Base-by-base conservation (phyloP, 768 basidiomycete species). In the Hericium rajendrae region DNA sequence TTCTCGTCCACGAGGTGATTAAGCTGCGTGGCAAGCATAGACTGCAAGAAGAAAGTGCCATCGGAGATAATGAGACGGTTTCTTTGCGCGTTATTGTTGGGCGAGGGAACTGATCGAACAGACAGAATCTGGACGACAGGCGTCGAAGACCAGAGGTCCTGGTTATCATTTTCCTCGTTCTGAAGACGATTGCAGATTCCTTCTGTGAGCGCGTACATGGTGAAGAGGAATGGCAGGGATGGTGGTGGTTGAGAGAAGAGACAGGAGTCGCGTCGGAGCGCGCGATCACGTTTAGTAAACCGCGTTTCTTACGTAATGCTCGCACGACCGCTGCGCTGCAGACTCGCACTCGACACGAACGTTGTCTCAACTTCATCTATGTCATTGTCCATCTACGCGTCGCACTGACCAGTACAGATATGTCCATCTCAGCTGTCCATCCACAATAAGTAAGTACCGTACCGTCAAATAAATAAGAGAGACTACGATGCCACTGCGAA, bases 1-100 rank as follows among this genome's bases (percentile, higher is more conserved):
- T 83, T 80, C 0, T 82, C 75, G 15, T 85, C 78, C 13, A 94
- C 84, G 61, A 91, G 72, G 6, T 74, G 60, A 65, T 97, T 97
- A 48, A 94, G 79, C 66, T 92, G 88, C 0, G 94, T 97, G 4
- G 94, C 91, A 38, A 98, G 77, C 97, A 99, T 97, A 24, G 89
- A 85, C 69, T 97, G 97, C 51, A 88, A 76, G 69, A 89, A 97
- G 62, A 88, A 73, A 18, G 77, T 75, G 41, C 95, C 94, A 71
- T 98, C 95, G 0, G 93, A 95, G 41, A 97, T 74, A 70, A 97
- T 91, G 59, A 95, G 78, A 59, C 92, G 80, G 70, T 80, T 84
- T 57, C 86, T 76, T 54, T 69, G 4, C 11, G 43, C 57, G 64
- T 59, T 66, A n/a, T 67, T 62, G 9, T 68, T 67, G 51, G 69